These are phyloP conservation scores for Bryoerythrophyllum caledonicum DNA, from an alignment of 225 moss, liverwort and hornwort genomes.

Conservation along the genomic window DNA sequence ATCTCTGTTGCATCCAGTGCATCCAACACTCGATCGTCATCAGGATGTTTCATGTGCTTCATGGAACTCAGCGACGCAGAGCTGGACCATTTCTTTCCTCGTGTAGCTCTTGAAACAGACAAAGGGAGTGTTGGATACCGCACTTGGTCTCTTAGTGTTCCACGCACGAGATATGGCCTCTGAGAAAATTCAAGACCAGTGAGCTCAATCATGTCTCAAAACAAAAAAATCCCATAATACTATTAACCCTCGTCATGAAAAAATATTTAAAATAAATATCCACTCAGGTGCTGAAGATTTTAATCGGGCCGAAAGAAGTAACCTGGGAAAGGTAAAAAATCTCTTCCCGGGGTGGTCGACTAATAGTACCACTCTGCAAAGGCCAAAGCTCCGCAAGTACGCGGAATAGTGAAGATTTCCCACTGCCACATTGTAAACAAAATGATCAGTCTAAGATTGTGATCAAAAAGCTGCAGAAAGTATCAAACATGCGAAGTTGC, in stretches of 20 bases:
- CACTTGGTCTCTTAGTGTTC: constrained; percentile 59
- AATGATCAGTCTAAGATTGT: neutral
- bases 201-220: neutral
- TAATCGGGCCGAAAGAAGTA: neutral
- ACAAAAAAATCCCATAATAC: neutral
- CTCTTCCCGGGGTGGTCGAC: constrained; percentile 52
- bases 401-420: constrained; percentile 60
- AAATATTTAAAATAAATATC: neutral
- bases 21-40: constrained; percentile 54
- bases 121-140: constrained; percentile 55
- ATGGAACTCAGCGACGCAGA: constrained; percentile 42
- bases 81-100: constrained; percentile 58
- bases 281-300: neutral
- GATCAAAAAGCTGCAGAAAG: constrained; percentile 4
- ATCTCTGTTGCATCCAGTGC: constrained; percentile 58
- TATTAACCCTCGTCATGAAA: neutral
- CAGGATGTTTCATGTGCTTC: constrained; percentile 56
- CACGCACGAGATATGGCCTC: constrained; percentile 58
- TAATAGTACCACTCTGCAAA: constrained; percentile 54
- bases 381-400: constrained; percentile 70
- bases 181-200: constrained; percentile 25
- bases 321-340: constrained; percentile 68
- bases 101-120: constrained; percentile 44
- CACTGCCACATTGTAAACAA: constrained; percentile 35
- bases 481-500: neutral